Percentiles rank a stretch among this genome's conserved stretches.
Evolutionary conservation across 2,329 filamentous ascomycete genomes (phyloP).

Genomic region (Colletotrichum cereale): DNA sequence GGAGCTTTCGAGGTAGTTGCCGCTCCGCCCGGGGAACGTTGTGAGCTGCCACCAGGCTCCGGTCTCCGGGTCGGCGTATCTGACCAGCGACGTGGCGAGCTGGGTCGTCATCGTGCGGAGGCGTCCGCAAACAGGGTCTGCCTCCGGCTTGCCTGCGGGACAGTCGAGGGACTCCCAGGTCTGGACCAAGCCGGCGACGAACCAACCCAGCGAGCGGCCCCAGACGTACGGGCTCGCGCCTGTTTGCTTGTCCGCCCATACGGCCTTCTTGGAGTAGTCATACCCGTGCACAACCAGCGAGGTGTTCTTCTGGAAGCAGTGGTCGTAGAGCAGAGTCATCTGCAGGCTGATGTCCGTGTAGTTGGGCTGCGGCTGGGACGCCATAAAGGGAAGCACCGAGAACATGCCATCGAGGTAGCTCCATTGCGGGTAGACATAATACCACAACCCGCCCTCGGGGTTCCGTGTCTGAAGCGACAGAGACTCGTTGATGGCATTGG

Average conservation of each 20-base stretch:
- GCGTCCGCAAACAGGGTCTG: conserved; percentile 16
- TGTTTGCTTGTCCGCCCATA: conserved; percentile 38
- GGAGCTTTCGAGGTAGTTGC: conserved; percentile 42
- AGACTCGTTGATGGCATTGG: conserved; percentile 41
- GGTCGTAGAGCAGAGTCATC: conserved; percentile 38
- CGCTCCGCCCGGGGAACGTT: conserved; percentile 28
- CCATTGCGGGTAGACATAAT: conserved; percentile 61
- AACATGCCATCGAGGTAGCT: conserved; percentile 68
- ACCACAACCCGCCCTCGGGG: conserved; percentile 52
- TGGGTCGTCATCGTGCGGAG: conserved; percentile 9
- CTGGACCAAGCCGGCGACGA: conserved; percentile 39
- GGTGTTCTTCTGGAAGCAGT: conserved; percentile 33
- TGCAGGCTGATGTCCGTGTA: conserved; percentile 43
- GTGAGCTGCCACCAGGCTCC: conserved; percentile 41
- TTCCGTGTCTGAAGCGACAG: conserved; percentile 47
- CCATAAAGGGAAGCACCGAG: conserved; percentile 58
- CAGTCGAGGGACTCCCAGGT: conserved; percentile 37
- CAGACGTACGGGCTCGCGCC: conserved; percentile 41
- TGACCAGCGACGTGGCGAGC: conserved; percentile 22
- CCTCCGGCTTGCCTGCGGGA: background rate
- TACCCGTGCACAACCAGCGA: conserved; percentile 40
- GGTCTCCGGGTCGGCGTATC: conserved; percentile 28
- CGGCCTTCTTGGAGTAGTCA: conserved; percentile 37
- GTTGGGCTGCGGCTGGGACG: conserved; percentile 33
- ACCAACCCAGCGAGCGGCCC: conserved; percentile 41